Evolutionary conservation across 225 moss, liverwort and hornwort genomes (phyloP).

Genomic region (Asterella californica): DNA sequence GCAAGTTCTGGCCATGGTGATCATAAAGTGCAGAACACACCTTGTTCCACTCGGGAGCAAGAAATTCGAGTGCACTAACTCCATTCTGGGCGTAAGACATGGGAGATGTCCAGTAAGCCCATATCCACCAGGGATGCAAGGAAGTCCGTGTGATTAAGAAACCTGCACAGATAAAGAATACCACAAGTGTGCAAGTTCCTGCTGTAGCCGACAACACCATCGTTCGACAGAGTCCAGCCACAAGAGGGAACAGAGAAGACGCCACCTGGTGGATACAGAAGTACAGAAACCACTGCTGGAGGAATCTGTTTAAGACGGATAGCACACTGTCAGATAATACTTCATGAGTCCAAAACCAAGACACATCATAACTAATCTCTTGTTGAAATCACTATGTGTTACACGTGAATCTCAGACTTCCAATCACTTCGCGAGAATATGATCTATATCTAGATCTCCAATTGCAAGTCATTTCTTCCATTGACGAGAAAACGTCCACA

Average conservation of each 20-base stretch:
- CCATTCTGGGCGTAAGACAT: constrained; percentile 74
- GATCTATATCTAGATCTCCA: too few relatives aligned
- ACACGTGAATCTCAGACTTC: background rate
- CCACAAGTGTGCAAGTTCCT: constrained; percentile 24
- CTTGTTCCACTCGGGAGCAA: constrained; percentile 70
- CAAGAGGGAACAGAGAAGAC: constrained; percentile 27
- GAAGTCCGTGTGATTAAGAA: constrained; percentile 38
- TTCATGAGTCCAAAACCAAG: background rate
- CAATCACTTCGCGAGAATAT: background rate
- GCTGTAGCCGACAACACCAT: constrained; percentile 34
- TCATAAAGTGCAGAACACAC: constrained; percentile 16
- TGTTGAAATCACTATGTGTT: background rate
- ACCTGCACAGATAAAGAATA: constrained; percentile 31
- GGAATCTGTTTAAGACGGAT: constrained; percentile 38
- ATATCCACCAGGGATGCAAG: constrained; percentile 77
- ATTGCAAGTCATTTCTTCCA: background rate
- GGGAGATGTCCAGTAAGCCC: constrained; percentile 82
- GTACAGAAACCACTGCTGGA: constrained; percentile 34
- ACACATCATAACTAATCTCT: background rate
- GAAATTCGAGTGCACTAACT: constrained; percentile 71
- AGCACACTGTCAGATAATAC: constrained; percentile 31
- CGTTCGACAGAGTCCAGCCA: constrained; percentile 33
- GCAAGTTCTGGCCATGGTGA: too few relatives aligned
- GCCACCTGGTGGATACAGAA: constrained; percentile 38
- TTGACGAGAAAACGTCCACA: background rate